phyloP scores from a whole-genome alignment of 1,139 yeast species.

The Protomyces gravidus region DNA sequence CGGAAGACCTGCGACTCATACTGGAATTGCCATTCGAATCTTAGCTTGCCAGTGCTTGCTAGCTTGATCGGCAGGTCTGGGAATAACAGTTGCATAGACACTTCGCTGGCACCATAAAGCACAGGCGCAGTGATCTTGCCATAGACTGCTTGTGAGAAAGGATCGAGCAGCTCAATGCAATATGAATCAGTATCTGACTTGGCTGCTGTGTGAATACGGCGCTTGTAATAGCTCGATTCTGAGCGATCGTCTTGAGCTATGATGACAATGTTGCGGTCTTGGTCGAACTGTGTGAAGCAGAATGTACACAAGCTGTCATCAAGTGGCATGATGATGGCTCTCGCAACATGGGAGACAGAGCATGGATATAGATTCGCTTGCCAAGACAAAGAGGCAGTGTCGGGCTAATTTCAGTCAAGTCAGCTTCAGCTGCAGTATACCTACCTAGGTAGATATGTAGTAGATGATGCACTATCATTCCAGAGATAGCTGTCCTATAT shows the following conservation, averaged over 20 bases:
- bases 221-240: neutral
- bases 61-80: neutral
- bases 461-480: no score
- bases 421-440: no score
- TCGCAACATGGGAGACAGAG: neutral
- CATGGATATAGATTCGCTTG: neutral
- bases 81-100: neutral
- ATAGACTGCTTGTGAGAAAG: neutral
- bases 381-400: neutral
- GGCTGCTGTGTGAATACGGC: neutral
- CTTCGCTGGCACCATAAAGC: neutral
- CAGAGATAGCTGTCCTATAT: no score
- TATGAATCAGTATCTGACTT: neutral
- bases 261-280: neutral
- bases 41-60: neutral
- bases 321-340: neutral
- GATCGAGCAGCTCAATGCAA: neutral
- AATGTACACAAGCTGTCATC: neutral
- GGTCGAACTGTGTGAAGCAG: neutral
- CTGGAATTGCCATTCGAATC: neutral
- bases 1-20: neutral
- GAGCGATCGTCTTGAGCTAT: neutral
- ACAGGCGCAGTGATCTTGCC: neutral
- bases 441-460: no score
- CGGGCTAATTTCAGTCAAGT: no score